Evolutionary conservation across 768 basidiomycete genomes (phyloP), one percentile per base, ranked within the genome.

Genomic region (Galerina marginata): DNA sequence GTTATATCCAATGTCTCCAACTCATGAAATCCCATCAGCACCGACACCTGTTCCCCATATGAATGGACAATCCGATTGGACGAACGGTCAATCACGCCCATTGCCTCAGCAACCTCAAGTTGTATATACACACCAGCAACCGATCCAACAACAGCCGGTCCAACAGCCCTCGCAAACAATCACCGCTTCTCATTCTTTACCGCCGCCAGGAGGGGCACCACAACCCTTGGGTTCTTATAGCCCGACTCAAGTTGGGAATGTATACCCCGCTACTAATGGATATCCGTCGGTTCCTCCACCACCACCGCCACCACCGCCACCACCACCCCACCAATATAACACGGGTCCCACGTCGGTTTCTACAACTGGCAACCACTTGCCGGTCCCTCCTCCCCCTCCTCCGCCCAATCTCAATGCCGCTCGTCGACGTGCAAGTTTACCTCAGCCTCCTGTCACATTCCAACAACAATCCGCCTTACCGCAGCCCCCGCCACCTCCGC

Each of bases 391-490:
- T 4, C 65, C 65, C 0, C 65, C 65, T 1, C 65, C 75, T 11
- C 72, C 69, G 29, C 40, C 61, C 9, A 55, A 46, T 39, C 46
- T 57, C 46, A 59, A 55, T 43, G 38, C 60, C 6, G 58, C 59
- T 15, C 69, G 60, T 40, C 69, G 83, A 48, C 81, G 79, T 29
- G 77, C 83, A 10, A 80, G 81, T 64, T 74, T 89, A 15, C 86
- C 85, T 45, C 81, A 81, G 48, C 84, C 81, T 25, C 85, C 81
- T n/a, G 65, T 77, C 23, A 73, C 72, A 56, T 81, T 81, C 58
- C 78, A 79, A 29, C 65, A 63, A 36, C 74, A 79, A 52, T 62
- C 66, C 3, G 62, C 52, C 54, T 66, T 67, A 40, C 70, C 67
- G 48, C 74, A 70, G 48, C 69, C 50, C 2, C 60, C 53, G 6